Evolutionary conservation across 75 land plant genomes (phyloP), one percentile per base, ranked within the genome.

Genomic region (Adiantum capillusveneris): DNA sequence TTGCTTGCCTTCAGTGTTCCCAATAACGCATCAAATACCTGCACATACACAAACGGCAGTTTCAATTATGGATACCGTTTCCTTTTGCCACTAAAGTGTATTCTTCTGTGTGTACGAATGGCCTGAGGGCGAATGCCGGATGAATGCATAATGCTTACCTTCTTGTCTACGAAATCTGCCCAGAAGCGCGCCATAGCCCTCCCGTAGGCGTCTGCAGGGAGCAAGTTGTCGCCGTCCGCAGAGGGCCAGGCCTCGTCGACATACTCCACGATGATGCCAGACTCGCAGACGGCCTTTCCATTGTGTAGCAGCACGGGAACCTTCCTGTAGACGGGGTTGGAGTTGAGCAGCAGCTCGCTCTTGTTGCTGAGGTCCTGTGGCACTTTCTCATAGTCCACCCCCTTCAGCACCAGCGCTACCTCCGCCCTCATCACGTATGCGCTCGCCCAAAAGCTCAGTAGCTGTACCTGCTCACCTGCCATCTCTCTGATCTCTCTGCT

Each of bases 151-250:
- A n/a, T n/a, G n/a, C n/a, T 24, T 9, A 57, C 73, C 66, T 70
- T 70, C 19, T 69, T 64, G 52, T 69, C 72, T 3, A 69, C 42
- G 67, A 63, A 74, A 25, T 74, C 58, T 1, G 73, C 70, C 75
- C 70, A 73, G 54, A 73, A 73, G 26, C 75, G 44, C 12, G 54
- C 71, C 13, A 0, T 19, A 62, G 77, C 72, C 16, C 66, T 26
- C 14, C 21, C 73, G 29, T 57, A 53, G 13, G 73, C 60, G 29
- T 69, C 60, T 0, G 34, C 6, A 17, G 77, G 77, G 11, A 68
- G 44, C 36, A n/a, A 74, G 17, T 2, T 65, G 58, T 28, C 53
- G 16, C 5, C 25, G 63, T 9, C 43, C 14, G 12, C 14, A 9
- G 57, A 58, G 63, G 27, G 11, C n/a, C n/a, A 72, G 6, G 51